phyloP scores from a whole-genome alignment of 345 rosid species.

The Anastatica hierochuntica region DNA sequence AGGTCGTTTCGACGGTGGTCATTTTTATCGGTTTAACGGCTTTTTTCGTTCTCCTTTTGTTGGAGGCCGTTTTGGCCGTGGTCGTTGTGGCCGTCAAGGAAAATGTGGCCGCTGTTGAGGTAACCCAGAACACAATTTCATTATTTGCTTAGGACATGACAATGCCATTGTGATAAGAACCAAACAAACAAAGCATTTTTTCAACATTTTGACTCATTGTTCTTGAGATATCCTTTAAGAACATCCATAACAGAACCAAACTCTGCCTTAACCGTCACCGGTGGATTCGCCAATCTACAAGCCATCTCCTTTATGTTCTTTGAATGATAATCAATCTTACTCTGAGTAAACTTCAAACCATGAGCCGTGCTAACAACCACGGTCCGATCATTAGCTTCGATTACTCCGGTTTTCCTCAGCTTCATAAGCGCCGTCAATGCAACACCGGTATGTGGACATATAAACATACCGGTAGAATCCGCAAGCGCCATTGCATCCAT shows the following conservation, averaged over 20 bases:
- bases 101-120: no score
- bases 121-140: no score
- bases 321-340: conserved; percentile 80
- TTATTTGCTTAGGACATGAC: no score
- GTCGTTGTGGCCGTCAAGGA: no score
- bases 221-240: conserved; percentile 15
- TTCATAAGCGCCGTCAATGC: conserved; percentile 71
- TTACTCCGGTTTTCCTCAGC: conserved; percentile 70
- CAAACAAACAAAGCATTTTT: no score
- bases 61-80: no score
- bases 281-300: conserved; percentile 67
- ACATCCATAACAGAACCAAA: conserved; percentile 84
- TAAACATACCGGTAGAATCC: conserved; percentile 91
- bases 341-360: conserved; percentile 78
- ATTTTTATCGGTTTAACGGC: no score
- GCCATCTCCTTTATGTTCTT: conserved; percentile 65
- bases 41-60: no score
- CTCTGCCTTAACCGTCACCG: conserved; percentile 67
- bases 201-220: no score
- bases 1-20: no score
- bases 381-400: conserved; percentile 49
- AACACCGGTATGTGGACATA: conserved; percentile 90
- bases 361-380: conserved; percentile 95
- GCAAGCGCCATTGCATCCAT: conserved; percentile 95
- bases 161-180: no score